Percentiles rank a stretch among this genome's conserved stretches.
phyloP scores from a whole-genome alignment of 306 rosid species.

The Ammopiptanthus mongolicus region DNA sequence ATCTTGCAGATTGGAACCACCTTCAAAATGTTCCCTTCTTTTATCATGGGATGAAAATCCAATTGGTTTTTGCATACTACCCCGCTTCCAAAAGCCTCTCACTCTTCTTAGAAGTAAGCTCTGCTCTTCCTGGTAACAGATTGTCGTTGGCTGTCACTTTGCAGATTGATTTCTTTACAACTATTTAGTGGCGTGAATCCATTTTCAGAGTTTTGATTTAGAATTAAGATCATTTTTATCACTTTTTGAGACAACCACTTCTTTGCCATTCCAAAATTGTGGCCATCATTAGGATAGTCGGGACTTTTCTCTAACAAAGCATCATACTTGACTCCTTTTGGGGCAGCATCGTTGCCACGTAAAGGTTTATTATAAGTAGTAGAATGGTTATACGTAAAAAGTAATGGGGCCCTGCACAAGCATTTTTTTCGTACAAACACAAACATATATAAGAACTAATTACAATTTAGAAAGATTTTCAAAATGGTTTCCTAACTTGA shows the following conservation, averaged over 20 bases:
- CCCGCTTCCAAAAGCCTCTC: conserved; percentile 39
- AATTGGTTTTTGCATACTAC: conserved; percentile 36
- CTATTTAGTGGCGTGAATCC: conserved; percentile 36
- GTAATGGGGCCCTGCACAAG: too few relatives aligned
- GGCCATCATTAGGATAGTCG: conserved; percentile 26
- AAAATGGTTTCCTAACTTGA: too few relatives aligned
- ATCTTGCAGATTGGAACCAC: conserved; percentile 36
- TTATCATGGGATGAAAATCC: conserved; percentile 54
- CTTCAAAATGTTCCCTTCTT: conserved; percentile 33
- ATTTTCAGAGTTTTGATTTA: conserved; percentile 36
- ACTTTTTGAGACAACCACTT: conserved; percentile 34
- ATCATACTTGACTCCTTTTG: conserved; percentile 41
- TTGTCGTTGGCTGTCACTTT: conserved; percentile 34
- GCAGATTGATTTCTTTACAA: conserved; percentile 31
- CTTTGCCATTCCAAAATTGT: conserved; percentile 36
- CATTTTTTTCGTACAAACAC: too few relatives aligned
- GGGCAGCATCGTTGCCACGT: conserved; percentile 33
- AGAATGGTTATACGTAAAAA: too few relatives aligned
- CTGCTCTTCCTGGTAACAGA: conserved; percentile 38
- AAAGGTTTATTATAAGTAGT: too few relatives aligned
- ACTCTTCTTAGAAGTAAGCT: conserved; percentile 32
- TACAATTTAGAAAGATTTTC: too few relatives aligned
- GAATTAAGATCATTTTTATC: conserved; percentile 40
- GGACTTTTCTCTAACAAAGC: conserved; percentile 23
- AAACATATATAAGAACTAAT: too few relatives aligned